Conservation (phyloP, 163 green algal species). For the Trebouxiophyceae sp. region DNA sequence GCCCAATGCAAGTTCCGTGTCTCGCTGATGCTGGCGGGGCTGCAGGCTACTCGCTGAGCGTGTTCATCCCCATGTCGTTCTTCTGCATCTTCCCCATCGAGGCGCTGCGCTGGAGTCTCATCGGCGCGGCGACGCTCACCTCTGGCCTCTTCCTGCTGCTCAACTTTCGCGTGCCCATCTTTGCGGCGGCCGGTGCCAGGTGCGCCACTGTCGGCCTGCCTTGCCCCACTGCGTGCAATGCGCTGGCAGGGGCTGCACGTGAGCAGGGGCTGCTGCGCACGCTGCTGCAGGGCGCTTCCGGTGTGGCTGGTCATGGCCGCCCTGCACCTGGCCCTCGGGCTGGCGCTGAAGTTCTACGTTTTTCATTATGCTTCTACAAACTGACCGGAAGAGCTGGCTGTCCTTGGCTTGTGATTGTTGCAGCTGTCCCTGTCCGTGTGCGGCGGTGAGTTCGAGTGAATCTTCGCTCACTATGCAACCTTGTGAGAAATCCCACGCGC, state of each 20-base stretch:
- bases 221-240: background rate
- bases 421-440: too few species aligned
- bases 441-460: too few species aligned
- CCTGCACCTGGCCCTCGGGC: slow-evolving; percentile 55
- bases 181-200: slow-evolving; percentile 51
- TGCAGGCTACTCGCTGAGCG: slow-evolving; percentile 79
- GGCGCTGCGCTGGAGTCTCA: slow-evolving; percentile 56
- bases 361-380: too few species aligned
- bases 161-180: slow-evolving; percentile 58
- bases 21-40: too few species aligned
- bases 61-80: slow-evolving; percentile 84
- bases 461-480: too few species aligned
- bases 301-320: slow-evolving; percentile 44
- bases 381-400: too few species aligned
- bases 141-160: slow-evolving; percentile 69
- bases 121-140: slow-evolving; percentile 45
- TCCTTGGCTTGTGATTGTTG: too few species aligned
- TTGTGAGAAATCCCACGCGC: too few species aligned
- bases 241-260: background rate
- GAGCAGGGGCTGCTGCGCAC: background rate
- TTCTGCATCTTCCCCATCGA: slow-evolving; percentile 72
- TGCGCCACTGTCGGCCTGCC: slow-evolving; percentile 1
- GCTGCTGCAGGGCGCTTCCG: slow-evolving; percentile 37
- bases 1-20: too few species aligned
- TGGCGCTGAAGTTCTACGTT: slow-evolving; percentile 77